Base-by-base conservation (phyloP, 2,329 filamentous ascomycete species). In the Alternaria infectoria region DNA sequence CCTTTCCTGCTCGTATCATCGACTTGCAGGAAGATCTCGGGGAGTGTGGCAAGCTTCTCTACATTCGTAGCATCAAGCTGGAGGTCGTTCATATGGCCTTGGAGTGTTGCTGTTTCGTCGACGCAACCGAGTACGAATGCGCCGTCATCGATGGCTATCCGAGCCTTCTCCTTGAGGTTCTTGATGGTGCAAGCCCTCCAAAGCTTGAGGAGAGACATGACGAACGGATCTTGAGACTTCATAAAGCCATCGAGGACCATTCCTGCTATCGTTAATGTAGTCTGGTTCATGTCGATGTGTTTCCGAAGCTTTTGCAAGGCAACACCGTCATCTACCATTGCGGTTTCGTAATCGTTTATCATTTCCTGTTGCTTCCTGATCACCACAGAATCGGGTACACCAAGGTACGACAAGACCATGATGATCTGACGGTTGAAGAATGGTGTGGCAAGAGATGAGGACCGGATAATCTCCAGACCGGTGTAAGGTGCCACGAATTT, bases 121-220 rank as follows among this genome's bases (percentile, higher is more conserved):
- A 95, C 88, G 65, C 92, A 93, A 4, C 95, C 96, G 7, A 98
- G 86, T 0, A 98, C 85, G 74, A 96, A 97, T 1, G 93, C 94
- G 1, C 95, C 93, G 61, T 95, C 81, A 7, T 93, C 89, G 10
- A 99, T 86, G 2, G 89, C 85, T 46, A 99, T 93, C 26, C 91
- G 90, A 0, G 95, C 93, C 72, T 97, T 98, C 70, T 98, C 93
- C 71, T 97, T 97, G 17, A 99, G 86, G 12, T 91, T 87, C 74
- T 97, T 97, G 69, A 97, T 87, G 1, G 91, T 93, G 92, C 93
- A 98, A 2, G 93, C 88, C 66, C 91, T 87, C 95, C 96, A 99
- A 0, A 98, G 84, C 36, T 89, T 87, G 11, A 99, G 82, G 9
- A 97, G 79, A 0, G 93, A 93, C 64, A 89, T 86, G 21, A 93